Conservation (phyloP, 2,329 filamentous ascomycete species). For the Phaeomoniella chlamydospora region DNA sequence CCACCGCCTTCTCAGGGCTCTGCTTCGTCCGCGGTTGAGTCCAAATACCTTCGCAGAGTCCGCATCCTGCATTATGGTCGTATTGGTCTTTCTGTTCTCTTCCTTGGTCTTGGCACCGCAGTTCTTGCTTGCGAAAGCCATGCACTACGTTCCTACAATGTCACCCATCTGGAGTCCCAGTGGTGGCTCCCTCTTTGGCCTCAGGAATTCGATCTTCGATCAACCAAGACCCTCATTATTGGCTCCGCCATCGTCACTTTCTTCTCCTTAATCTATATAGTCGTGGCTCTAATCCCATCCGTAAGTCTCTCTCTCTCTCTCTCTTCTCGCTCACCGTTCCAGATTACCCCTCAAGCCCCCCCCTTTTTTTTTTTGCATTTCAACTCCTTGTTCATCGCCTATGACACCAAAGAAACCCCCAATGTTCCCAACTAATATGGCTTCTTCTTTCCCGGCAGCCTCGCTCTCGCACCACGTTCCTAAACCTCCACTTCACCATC, state of each 20-base stretch:
- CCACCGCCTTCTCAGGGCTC: conserved; percentile 12
- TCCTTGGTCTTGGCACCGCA: conserved; percentile 14
- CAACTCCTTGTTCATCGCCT: no score
- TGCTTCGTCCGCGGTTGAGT: conserved; percentile 5
- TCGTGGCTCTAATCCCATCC: conserved; percentile 17
- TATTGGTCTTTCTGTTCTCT: conserved; percentile 15
- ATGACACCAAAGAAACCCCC: no score
- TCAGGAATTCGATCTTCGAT: conserved; percentile 22
- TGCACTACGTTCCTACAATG: conserved; percentile 19
- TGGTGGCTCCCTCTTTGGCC: conserved; percentile 23
- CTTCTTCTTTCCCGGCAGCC: background rate
- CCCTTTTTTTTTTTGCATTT: background rate
- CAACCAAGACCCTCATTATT: conserved; percentile 19
- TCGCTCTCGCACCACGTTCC: background rate
- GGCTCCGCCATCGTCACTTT: conserved; percentile 19
- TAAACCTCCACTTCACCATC: background rate
- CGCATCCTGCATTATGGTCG: conserved; percentile 17
- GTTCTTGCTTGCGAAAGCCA: conserved; percentile 20
- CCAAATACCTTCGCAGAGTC: conserved; percentile 16
- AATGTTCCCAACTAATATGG: no score
- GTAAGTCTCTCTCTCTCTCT: no score
- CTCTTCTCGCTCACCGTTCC: no score
- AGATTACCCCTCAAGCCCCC: background rate
- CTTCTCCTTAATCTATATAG: conserved; percentile 18
- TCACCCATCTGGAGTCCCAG: conserved; percentile 16